Conservation (phyloP, 1,284 basidiomycete genomes). For the Heterobasidion irregulare region DNA sequence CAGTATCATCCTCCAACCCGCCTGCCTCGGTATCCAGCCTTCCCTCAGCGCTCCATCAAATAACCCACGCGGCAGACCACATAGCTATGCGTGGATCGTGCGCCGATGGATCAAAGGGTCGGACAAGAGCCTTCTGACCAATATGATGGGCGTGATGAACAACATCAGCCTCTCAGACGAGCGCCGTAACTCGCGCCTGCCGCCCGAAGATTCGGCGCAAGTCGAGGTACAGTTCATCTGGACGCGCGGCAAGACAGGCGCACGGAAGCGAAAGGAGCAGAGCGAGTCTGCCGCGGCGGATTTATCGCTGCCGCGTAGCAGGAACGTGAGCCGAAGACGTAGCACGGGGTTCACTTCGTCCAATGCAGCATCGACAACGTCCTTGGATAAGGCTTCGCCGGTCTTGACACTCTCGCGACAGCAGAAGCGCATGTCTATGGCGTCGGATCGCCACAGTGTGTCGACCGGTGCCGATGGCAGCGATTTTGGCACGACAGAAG, state of each 20-base stretch:
- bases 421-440: slow-evolving; percentile 9
- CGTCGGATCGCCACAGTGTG: slow-evolving; percentile 8
- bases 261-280: slow-evolving; percentile 20
- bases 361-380: slow-evolving; percentile 18
- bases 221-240: slow-evolving; percentile 74
- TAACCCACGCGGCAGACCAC: slow-evolving; percentile 37
- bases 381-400: slow-evolving; percentile 12
- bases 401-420: slow-evolving; percentile 5
- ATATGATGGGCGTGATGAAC: slow-evolving; percentile 29
- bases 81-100: slow-evolving; percentile 78
- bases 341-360: slow-evolving; percentile 8
- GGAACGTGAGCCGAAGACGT: slow-evolving; percentile 8
- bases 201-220: slow-evolving; percentile 10
- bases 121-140: slow-evolving; percentile 26
- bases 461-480: slow-evolving; percentile 6
- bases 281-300: not conserved
- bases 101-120: slow-evolving; percentile 69
- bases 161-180: slow-evolving; percentile 13
- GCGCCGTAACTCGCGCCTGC: slow-evolving; percentile 7
- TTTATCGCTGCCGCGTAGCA: slow-evolving; percentile 7
- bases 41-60: slow-evolving; percentile 31
- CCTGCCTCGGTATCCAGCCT: slow-evolving; percentile 60
- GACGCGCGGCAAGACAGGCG: slow-evolving; percentile 38
- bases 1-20: slow-evolving; percentile 25
- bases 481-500: not conserved